phyloP scores from a whole-genome alignment of 345 rosid species.

The Camelina hispida region DNA sequence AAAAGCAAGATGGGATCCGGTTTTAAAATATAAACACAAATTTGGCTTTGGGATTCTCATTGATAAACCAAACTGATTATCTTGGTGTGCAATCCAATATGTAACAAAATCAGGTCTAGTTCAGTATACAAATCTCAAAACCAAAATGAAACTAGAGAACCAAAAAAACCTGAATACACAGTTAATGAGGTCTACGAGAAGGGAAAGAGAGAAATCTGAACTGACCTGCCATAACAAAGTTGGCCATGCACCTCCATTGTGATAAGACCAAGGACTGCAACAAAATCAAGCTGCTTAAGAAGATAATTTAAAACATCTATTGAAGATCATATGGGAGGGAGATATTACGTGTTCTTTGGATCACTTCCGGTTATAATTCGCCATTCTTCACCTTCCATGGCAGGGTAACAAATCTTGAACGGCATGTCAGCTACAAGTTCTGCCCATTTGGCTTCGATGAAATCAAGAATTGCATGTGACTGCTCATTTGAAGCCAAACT shows the following conservation, averaged over 20 bases:
- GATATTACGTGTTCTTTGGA: constrained; percentile 84
- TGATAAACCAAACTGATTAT: constrained; percentile 3
- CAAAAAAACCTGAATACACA: neutral
- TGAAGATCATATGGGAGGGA: constrained; percentile 25
- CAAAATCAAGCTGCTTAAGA: constrained; percentile 31
- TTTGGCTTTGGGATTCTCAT: neutral
- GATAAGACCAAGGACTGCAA: constrained; percentile 95
- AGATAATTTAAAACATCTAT: neutral
- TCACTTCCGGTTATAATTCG: constrained; percentile 85
- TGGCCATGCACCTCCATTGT: constrained; percentile 97
- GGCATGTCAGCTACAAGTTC: constrained; percentile 91
- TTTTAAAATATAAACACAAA: constrained; percentile 1
- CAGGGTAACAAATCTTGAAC: constrained; percentile 80
- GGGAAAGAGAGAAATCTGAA: constrained; percentile 19
- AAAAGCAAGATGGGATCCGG: constrained; percentile 10
- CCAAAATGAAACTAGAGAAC: neutral
- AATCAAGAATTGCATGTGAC: constrained; percentile 90
- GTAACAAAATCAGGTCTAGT: neutral
- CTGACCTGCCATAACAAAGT: constrained; percentile 97
- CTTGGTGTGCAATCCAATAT: neutral
- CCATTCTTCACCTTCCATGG: constrained; percentile 91
- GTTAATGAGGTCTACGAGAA: neutral
- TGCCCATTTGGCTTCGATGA: constrained; percentile 80
- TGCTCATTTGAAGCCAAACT: constrained; percentile 74
- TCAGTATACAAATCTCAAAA: neutral